Evolutionary conservation across 805 yeast species (phyloP).

Genomic region (Metschnikowia sp.): DNA sequence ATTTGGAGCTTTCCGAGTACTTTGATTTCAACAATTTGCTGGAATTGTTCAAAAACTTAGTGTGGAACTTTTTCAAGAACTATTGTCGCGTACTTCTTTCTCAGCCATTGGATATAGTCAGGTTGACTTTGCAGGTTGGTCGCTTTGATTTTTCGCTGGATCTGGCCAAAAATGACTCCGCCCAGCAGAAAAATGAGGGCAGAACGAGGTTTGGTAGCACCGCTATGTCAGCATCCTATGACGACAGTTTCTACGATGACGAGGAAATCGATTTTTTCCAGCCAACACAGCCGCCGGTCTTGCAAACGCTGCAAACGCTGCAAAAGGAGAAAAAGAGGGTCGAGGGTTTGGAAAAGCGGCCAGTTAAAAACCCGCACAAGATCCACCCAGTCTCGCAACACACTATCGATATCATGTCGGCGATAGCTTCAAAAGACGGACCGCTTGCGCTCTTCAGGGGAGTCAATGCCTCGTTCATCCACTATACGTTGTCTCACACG

Average conservation of each 20-base stretch:
- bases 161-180: not conserved
- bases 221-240: not conserved
- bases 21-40: slow-evolving; percentile 56
- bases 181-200: too few species aligned
- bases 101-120: slow-evolving; percentile 86
- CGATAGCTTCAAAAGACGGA: slow-evolving; percentile 66
- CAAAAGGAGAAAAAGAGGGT: not conserved
- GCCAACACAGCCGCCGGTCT: slow-evolving; percentile 6
- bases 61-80: slow-evolving; percentile 60
- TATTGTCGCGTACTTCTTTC: slow-evolving; percentile 67
- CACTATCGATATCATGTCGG: slow-evolving; percentile 62
- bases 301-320: not conserved
- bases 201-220: not conserved
- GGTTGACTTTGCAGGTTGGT: slow-evolving; percentile 79
- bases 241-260: slow-evolving; percentile 15
- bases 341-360: not conserved
- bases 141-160: slow-evolving; percentile 39
- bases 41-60: slow-evolving; percentile 54
- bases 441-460: slow-evolving; percentile 71
- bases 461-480: slow-evolving; percentile 73
- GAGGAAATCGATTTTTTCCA: slow-evolving; percentile 39
- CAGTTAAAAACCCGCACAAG: slow-evolving; percentile 18
- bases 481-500: slow-evolving; percentile 70
- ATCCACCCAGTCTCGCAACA: slow-evolving; percentile 59
- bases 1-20: slow-evolving; percentile 64